Percentiles rank a stretch among this genome's conserved stretches.
Conservation (phyloP, 2,329 filamentous ascomycete species). For the Pseudogymnoascus pannorum region DNA sequence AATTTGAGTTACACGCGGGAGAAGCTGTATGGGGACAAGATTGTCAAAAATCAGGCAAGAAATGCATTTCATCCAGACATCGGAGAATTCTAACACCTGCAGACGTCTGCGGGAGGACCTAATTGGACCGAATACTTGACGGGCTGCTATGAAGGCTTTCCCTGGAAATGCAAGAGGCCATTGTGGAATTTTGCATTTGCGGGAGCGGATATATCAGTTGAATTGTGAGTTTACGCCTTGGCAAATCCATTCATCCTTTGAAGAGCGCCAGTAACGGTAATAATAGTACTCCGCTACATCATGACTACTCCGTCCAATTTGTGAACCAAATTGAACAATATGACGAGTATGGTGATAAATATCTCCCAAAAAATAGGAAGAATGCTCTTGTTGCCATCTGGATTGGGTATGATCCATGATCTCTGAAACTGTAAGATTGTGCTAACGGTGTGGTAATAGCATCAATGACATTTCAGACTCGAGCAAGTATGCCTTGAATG, state of each 20-base stretch:
- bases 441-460: slow-evolving; percentile 16
- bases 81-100: slow-evolving; percentile 22
- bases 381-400: slow-evolving; percentile 42
- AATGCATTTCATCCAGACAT: neutral
- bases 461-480: slow-evolving; percentile 50
- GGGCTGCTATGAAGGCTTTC: slow-evolving; percentile 40
- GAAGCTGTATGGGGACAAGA: slow-evolving; percentile 39
- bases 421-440: neutral
- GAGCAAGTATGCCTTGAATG: slow-evolving; percentile 33
- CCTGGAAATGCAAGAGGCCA: slow-evolving; percentile 37
- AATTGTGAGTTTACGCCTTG: slow-evolving; percentile 28
- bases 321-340: slow-evolving; percentile 45
- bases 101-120: slow-evolving; percentile 44
- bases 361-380: slow-evolving; percentile 17
- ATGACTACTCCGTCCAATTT: slow-evolving; percentile 42
- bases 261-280: neutral
- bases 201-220: slow-evolving; percentile 41
- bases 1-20: slow-evolving; percentile 38
- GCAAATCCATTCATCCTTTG: neutral
- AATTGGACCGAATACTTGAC: slow-evolving; percentile 50
- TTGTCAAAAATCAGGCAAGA: slow-evolving; percentile 41
- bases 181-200: slow-evolving; percentile 52
- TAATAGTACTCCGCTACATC: slow-evolving; percentile 40
- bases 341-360: slow-evolving; percentile 32
- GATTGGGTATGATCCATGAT: slow-evolving; percentile 34